phyloP scores from a whole-genome alignment of 2,329 filamentous ascomycete species.

The Ophiocordyceps australis region DNA sequence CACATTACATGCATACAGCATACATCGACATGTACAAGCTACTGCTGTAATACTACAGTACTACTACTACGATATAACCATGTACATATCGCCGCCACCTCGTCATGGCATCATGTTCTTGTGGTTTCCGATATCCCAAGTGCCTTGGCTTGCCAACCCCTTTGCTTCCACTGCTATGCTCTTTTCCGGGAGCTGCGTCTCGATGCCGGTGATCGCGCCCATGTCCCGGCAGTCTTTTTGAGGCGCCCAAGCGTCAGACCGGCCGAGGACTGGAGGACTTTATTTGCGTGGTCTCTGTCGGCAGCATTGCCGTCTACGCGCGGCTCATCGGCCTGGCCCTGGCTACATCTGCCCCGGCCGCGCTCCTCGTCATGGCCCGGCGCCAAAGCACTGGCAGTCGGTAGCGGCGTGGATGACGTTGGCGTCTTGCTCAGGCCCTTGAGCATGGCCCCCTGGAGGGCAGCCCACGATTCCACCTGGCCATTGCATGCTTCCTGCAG shows the following conservation, averaged over 20 bases:
- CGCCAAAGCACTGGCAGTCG: constrained; percentile 10
- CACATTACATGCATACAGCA: too few relatives aligned
- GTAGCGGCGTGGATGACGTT: constrained; percentile 11
- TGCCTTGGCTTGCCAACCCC: too few relatives aligned
- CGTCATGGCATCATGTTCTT: too few relatives aligned
- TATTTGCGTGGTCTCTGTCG: too few relatives aligned
- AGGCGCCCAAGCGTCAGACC: constrained; percentile 30
- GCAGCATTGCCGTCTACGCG: constrained; percentile 8
- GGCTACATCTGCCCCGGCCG: too few relatives aligned
- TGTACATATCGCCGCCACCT: too few relatives aligned
- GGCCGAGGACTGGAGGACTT: too few relatives aligned
- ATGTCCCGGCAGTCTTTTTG: constrained; percentile 26
- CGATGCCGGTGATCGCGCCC: constrained; percentile 23
- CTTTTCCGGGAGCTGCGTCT: constrained; percentile 12
- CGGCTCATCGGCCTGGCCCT: constrained; percentile 9
- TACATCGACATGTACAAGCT: too few relatives aligned
- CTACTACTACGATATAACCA: too few relatives aligned
- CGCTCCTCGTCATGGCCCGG: constrained; percentile 11
- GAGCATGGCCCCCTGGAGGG: constrained; percentile 18
- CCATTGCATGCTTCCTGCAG: constrained; percentile 35
- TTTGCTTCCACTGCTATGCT: too few relatives aligned
- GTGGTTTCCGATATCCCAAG: too few relatives aligned
- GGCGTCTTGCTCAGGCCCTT: constrained; percentile 9
- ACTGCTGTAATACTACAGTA: too few relatives aligned
- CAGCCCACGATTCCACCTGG: constrained; percentile 42